Evolutionary conservation across 1,284 basidiomycete species (phyloP).

Genomic region (Coniophora puteana): DNA sequence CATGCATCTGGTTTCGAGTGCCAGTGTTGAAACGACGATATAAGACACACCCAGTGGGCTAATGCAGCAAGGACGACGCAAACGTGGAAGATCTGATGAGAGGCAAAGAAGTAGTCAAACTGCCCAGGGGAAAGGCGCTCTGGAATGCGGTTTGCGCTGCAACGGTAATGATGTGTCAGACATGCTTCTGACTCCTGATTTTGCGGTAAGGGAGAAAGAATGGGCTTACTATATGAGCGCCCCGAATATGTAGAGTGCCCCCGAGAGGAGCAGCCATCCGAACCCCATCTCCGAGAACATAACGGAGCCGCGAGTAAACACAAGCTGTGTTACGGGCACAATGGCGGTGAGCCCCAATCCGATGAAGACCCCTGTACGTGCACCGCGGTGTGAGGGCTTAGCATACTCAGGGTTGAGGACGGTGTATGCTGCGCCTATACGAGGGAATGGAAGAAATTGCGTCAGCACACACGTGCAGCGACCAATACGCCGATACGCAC

Average conservation of each 20-base stretch:
- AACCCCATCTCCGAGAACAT: slow-evolving; percentile 64
- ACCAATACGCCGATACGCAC: too few species aligned
- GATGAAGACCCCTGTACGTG: slow-evolving; percentile 80
- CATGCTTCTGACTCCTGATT: slow-evolving; percentile 18
- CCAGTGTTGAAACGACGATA: slow-evolving; percentile 55
- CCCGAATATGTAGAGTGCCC: slow-evolving; percentile 70
- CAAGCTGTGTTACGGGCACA: slow-evolving; percentile 68
- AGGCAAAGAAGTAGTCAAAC: slow-evolving; percentile 79
- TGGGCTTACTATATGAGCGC: slow-evolving; percentile 84
- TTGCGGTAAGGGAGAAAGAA: slow-evolving; percentile 29
- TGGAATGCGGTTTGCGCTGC: slow-evolving; percentile 79
- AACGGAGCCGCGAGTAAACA: slow-evolving; percentile 53
- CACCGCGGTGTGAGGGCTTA: slow-evolving; percentile 71
- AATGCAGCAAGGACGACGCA: slow-evolving; percentile 79
- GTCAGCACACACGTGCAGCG: too few species aligned
- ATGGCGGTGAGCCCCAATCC: slow-evolving; percentile 74
- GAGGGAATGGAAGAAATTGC: too few species aligned
- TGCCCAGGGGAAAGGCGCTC: slow-evolving; percentile 75
- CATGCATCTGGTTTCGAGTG: too few species aligned
- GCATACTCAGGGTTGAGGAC: slow-evolving; percentile 80
- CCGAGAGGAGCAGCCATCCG: slow-evolving; percentile 64
- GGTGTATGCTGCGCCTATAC: slow-evolving; percentile 71
- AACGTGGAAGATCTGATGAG: slow-evolving; percentile 87
- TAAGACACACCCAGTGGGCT: slow-evolving; percentile 65
- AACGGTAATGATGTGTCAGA: slow-evolving; percentile 26